These are phyloP conservation scores for Pseudonitzschia delicatissima DNA, from an alignment of 108 stramenopile genomes.

Conservation along the genomic window DNA sequence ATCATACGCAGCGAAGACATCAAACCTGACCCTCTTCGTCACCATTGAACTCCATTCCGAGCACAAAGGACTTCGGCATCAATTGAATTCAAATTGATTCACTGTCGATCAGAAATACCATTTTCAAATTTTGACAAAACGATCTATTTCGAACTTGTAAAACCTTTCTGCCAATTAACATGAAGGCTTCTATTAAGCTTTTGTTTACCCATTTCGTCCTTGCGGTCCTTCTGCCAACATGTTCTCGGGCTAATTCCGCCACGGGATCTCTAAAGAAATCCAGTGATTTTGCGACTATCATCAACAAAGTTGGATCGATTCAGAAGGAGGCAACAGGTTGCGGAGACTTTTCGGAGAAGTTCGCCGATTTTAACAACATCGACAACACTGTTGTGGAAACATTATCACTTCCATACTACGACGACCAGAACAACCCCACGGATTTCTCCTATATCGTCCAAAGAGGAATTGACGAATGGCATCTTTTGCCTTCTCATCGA, in stretches of 20 bases:
- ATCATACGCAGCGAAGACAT: too few species aligned
- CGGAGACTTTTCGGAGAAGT: constrained; percentile 60
- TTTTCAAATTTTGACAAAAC: background rate
- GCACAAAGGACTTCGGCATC: too few species aligned
- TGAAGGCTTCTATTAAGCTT: background rate
- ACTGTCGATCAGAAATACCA: background rate
- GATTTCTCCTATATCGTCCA: constrained; percentile 21
- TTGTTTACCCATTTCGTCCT: too few species aligned
- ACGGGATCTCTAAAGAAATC: constrained; percentile 59
- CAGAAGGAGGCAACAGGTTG: constrained; percentile 64
- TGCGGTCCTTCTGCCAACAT: too few species aligned
- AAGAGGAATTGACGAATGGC: constrained; percentile 71
- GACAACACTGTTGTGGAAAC: too few species aligned
- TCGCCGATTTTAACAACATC: constrained; percentile 66
- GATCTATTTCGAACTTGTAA: background rate
- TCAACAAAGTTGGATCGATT: constrained; percentile 55
- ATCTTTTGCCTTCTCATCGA: too few species aligned
- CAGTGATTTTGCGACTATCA: constrained; percentile 26
- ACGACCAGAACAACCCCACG: constrained; percentile 48
- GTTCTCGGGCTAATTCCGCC: background rate
- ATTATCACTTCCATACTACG: constrained; percentile 32
- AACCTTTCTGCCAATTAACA: background rate
- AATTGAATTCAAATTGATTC: background rate
- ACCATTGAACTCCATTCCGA: too few species aligned
- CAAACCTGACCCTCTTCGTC: too few species aligned